phyloP scores from a whole-genome alignment of 805 yeast species.

The Candida boleticola region DNA sequence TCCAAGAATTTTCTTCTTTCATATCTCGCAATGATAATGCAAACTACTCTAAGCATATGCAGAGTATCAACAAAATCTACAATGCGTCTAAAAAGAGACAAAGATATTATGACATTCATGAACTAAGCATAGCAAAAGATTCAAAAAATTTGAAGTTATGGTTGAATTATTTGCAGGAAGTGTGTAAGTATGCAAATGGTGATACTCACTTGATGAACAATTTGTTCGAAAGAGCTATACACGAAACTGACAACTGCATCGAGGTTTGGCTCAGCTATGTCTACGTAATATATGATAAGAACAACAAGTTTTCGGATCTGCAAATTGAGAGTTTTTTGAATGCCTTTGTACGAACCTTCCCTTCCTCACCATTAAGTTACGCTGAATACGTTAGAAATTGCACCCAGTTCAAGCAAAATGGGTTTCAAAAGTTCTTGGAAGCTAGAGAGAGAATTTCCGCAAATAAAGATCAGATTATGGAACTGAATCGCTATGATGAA shows the following conservation, averaged over 20 bases:
- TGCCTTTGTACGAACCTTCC: slow-evolving; percentile 23
- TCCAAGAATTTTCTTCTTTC: slow-evolving; percentile 37
- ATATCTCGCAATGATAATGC: slow-evolving; percentile 27
- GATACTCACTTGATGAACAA: slow-evolving; percentile 12
- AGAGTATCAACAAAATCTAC: slow-evolving; percentile 30
- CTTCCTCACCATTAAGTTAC: slow-evolving; percentile 22
- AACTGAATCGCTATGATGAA: slow-evolving; percentile 17
- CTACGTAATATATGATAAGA: slow-evolving; percentile 21
- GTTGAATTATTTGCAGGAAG: slow-evolving; percentile 30
- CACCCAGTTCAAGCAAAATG: slow-evolving; percentile 9
- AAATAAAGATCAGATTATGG: slow-evolving; percentile 14
- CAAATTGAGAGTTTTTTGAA: slow-evolving; percentile 10
- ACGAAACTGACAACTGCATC: neutral
- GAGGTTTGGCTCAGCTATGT: slow-evolving; percentile 29
- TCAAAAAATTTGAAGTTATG: slow-evolving; percentile 20
- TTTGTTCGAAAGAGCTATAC: slow-evolving; percentile 32
- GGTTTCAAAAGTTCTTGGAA: slow-evolving; percentile 6
- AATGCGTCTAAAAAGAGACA: slow-evolving; percentile 24
- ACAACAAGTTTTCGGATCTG: slow-evolving; percentile 6
- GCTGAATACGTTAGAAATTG: slow-evolving; percentile 24
- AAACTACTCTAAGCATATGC: slow-evolving; percentile 35
- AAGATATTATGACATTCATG: slow-evolving; percentile 35
- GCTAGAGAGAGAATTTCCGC: slow-evolving; percentile 8
- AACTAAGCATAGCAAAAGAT: slow-evolving; percentile 18
- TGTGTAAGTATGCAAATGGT: slow-evolving; percentile 18